These are phyloP conservation scores for Clarireedia sp. DNA, from an alignment of 2,329 filamentous ascomycete species.

Conservation along the genomic window DNA sequence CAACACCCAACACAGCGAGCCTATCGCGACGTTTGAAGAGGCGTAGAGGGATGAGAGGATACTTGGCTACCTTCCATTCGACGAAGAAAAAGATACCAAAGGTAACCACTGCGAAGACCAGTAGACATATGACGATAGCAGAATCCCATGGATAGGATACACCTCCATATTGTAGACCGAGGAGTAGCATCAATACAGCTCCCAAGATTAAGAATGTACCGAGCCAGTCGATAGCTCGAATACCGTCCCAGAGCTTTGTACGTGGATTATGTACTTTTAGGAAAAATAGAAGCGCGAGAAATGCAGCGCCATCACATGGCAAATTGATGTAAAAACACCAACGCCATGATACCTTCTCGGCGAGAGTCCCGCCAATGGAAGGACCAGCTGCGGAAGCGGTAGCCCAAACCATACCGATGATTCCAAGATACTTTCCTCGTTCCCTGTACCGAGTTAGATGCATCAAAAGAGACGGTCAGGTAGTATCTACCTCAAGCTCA, in stretches of 20 bases:
- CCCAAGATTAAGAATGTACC: slow-evolving; percentile 59
- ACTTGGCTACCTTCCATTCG: slow-evolving; percentile 63
- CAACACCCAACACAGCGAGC: neutral
- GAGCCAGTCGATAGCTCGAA: slow-evolving; percentile 50
- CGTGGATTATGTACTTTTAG: slow-evolving; percentile 58
- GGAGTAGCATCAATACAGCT: slow-evolving; percentile 72
- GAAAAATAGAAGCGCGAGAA: slow-evolving; percentile 50
- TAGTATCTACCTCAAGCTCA: slow-evolving; percentile 38
- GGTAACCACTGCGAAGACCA: slow-evolving; percentile 60
- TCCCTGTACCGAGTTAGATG: no score
- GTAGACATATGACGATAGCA: slow-evolving; percentile 65
- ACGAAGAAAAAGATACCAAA: slow-evolving; percentile 57
- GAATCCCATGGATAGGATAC: slow-evolving; percentile 63
- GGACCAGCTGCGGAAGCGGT: slow-evolving; percentile 52
- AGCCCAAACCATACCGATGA: slow-evolving; percentile 55
- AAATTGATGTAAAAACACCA: slow-evolving; percentile 34
- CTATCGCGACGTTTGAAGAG: slow-evolving; percentile 53
- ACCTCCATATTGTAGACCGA: slow-evolving; percentile 78
- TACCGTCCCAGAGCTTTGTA: slow-evolving; percentile 46
- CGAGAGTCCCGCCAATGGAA: slow-evolving; percentile 25
- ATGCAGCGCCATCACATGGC: slow-evolving; percentile 20
- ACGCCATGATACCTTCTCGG: neutral
- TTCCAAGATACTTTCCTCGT: slow-evolving; percentile 35
- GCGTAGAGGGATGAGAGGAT: slow-evolving; percentile 67
- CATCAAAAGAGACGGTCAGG: no score